A percentile compares a stretch with the other conserved stretches of the same genome.
phyloP scores from a whole-genome alignment of 1,284 basidiomycete genomes.

The Malassezia slooffiae region DNA sequence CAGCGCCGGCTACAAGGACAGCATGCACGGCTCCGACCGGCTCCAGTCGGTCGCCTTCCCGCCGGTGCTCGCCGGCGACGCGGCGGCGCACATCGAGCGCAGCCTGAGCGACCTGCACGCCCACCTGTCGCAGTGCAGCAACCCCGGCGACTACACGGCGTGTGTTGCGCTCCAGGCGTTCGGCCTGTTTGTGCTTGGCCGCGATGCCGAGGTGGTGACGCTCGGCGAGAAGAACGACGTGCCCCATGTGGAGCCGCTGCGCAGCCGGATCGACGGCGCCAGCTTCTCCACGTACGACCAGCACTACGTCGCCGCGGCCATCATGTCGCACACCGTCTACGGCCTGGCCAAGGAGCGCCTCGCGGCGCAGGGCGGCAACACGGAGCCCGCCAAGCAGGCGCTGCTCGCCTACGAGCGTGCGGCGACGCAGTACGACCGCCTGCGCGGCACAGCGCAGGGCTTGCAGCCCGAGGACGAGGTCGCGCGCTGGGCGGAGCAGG shows the following conservation, averaged over 20 bases:
- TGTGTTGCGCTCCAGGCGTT: slow-evolving; percentile 25
- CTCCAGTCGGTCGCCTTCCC: slow-evolving; percentile 25
- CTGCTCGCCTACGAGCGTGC: slow-evolving; percentile 34
- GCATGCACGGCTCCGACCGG: slow-evolving; percentile 24
- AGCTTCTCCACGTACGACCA: slow-evolving; percentile 18
- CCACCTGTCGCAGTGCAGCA: background rate
- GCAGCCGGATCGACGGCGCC: background rate
- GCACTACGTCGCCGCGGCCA: slow-evolving; percentile 5
- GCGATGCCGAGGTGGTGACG: slow-evolving; percentile 32
- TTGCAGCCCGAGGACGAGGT: slow-evolving; percentile 35
- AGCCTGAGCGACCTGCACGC: slow-evolving; percentile 19
- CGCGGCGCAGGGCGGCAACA: slow-evolving; percentile 10
- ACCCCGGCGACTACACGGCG: slow-evolving; percentile 13
- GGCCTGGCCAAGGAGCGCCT: slow-evolving; percentile 40
- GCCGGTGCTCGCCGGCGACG: slow-evolving; percentile 19
- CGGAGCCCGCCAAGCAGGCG: slow-evolving; percentile 27
- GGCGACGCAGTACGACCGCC: slow-evolving; percentile 37
- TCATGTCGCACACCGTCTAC: slow-evolving; percentile 1
- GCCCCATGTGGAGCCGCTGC: slow-evolving; percentile 6
- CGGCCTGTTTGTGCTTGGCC: slow-evolving; percentile 33
- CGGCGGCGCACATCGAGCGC: slow-evolving; percentile 24
- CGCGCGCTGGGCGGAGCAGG: slow-evolving; percentile 41
- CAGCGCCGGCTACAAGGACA: slow-evolving; percentile 25
- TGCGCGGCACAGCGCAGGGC: slow-evolving; percentile 36
- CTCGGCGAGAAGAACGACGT: slow-evolving; percentile 28